These are phyloP conservation scores for Trypanosoma cruzi DNA, from an alignment of 208 protist genomes.

Conservation along the genomic window DNA sequence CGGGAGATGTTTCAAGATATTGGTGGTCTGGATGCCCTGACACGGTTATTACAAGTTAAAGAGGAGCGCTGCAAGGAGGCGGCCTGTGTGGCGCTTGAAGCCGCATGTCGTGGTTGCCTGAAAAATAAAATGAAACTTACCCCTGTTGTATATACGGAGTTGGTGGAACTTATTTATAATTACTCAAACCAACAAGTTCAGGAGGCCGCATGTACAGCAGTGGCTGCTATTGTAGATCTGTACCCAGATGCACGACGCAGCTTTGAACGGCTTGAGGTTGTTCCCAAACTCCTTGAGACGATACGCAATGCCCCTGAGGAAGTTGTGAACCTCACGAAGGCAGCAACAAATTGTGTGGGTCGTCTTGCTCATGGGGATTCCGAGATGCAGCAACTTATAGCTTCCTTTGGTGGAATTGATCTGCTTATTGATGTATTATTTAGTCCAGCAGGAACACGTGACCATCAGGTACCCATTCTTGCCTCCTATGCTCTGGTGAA, in stretches of 20 bases:
- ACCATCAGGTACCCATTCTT: conserved; percentile 91
- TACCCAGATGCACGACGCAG: conserved; percentile 56
- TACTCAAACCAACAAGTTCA: conserved; percentile 93
- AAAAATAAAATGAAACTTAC: conserved; percentile 71
- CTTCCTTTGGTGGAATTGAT: conserved; percentile 77
- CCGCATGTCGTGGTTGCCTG: conserved; percentile 71
- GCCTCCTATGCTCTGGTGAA: conserved; percentile 91
- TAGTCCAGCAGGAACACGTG: conserved; percentile 75
- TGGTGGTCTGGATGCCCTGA: conserved; percentile 76
- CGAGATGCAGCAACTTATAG: conserved; percentile 77
- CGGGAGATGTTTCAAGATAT: conserved; percentile 56
- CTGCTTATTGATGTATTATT: conserved; percentile 90
- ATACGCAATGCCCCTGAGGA: conserved; percentile 85
- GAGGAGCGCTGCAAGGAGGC: conserved; percentile 93
- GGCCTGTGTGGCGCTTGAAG: conserved; percentile 86
- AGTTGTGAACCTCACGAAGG: conserved; percentile 88
- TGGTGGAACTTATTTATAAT: conserved; percentile 85
- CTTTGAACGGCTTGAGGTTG: conserved; percentile 76
- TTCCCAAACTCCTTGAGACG: conserved; percentile 86
- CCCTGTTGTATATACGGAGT: conserved; percentile 57
- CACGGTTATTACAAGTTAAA: conserved; percentile 72
- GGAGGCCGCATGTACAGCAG: conserved; percentile 83
- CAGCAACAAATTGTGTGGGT: conserved; percentile 87
- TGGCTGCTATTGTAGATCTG: conserved; percentile 84
- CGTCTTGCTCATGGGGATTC: conserved; percentile 85